phyloP scores from a whole-genome alignment of 208 protist species.

The Trypanosoma congolense region DNA sequence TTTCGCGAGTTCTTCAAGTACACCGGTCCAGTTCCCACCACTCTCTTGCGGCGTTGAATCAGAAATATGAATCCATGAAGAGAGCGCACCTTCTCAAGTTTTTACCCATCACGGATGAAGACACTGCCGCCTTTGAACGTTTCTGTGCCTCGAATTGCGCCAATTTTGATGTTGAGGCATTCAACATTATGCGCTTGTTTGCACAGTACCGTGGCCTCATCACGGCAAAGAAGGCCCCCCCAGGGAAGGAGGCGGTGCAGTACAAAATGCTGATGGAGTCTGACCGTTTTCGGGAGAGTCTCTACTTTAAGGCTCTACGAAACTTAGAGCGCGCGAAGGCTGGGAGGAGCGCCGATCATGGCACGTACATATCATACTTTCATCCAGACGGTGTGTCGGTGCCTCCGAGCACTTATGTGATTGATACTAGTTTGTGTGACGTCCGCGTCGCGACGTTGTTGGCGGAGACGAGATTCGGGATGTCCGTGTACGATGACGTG shows the following conservation, averaged over 20 bases:
- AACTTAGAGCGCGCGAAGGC: constrained; percentile 32
- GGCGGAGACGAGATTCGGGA: constrained; percentile 40
- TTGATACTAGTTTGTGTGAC: constrained; percentile 39
- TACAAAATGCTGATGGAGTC: constrained; percentile 43
- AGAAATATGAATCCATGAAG: constrained; percentile 34
- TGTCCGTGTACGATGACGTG: constrained; percentile 79
- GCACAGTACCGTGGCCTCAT: constrained; percentile 47
- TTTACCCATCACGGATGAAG: constrained; percentile 55
- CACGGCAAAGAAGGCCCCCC: constrained; percentile 13
- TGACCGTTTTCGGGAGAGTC: constrained; percentile 53
- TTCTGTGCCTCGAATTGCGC: constrained; percentile 64
- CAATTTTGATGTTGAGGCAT: constrained; percentile 29
- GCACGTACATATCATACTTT: constrained; percentile 29
- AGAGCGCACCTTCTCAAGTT: constrained; percentile 34
- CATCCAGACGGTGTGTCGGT: constrained; percentile 9
- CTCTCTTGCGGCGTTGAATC: constrained; percentile 18
- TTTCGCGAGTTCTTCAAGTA: constrained; percentile 28
- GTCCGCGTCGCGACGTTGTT: constrained; percentile 57
- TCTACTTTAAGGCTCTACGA: constrained; percentile 51
- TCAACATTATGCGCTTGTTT: constrained; percentile 70
- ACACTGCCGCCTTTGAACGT: constrained; percentile 54
- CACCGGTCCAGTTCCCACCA: constrained; percentile 20
- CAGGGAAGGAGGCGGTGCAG: constrained; percentile 22
- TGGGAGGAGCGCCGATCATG: constrained; percentile 61
- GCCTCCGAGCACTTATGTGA: constrained; percentile 39